A percentile compares a stretch with the other conserved stretches of the same genome.
Conservation (phyloP, 2,329 filamentous ascomycete genomes). For the Ceratocystis albifundus region DNA sequence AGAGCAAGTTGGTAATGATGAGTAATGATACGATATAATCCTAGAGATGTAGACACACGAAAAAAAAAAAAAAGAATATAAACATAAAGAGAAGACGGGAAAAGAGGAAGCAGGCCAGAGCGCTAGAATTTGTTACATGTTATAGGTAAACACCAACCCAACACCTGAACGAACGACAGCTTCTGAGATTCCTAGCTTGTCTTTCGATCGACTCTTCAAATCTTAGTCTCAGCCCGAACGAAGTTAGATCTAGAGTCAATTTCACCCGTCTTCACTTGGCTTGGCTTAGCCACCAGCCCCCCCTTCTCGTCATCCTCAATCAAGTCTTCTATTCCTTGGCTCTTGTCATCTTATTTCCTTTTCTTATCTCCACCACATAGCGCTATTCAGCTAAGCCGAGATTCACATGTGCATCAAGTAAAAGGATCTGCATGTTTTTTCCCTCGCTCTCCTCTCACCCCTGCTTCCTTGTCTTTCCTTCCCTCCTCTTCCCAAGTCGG, state of each 20-base stretch:
- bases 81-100: neutral
- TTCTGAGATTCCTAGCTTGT: neutral
- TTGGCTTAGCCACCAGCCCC: no score
- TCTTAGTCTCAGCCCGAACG: neutral
- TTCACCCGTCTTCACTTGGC: no score
- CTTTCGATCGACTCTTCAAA: neutral
- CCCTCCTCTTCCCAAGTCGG: neutral
- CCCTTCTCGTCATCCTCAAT: neutral
- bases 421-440: neutral
- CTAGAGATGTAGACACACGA: neutral
- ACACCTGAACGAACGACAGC: neutral
- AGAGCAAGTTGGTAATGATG: no score
- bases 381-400: neutral
- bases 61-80: neutral
- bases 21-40: no score
- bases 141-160: no score
- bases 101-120: neutral
- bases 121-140: no score
- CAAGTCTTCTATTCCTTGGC: neutral
- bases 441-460: neutral
- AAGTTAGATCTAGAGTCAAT: no score
- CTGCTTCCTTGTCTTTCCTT: neutral
- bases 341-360: neutral
- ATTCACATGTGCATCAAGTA: neutral
- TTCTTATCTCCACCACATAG: neutral